Conservation (phyloP, 345 rosid genomes). For the Arabis hirsuta region DNA sequence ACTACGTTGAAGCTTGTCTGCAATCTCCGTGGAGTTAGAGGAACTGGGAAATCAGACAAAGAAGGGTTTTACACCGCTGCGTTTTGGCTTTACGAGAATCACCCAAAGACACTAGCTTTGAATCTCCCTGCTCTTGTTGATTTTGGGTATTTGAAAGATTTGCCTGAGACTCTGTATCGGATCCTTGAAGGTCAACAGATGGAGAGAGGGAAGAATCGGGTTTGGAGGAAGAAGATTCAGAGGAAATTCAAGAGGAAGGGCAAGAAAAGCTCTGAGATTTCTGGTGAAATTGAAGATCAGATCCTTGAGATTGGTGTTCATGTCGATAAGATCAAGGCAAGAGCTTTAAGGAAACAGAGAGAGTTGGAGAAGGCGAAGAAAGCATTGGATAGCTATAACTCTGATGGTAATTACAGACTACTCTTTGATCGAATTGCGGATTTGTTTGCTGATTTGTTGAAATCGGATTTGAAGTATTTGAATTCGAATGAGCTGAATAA, state of each 20-base stretch:
- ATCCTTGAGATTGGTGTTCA: slow-evolving; percentile 38
- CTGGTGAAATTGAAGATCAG: slow-evolving; percentile 39
- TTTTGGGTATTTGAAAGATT: slow-evolving; percentile 70
- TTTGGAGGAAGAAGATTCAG: slow-evolving; percentile 29
- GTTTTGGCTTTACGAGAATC: slow-evolving; percentile 57
- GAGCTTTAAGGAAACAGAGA: slow-evolving; percentile 40
- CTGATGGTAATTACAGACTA: slow-evolving; percentile 34
- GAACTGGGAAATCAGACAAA: slow-evolving; percentile 70
- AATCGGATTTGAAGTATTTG: slow-evolving; percentile 40
- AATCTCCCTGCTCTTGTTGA: slow-evolving; percentile 46
- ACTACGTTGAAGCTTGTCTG: slow-evolving; percentile 60
- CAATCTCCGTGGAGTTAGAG: slow-evolving; percentile 69
- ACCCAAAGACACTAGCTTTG: slow-evolving; percentile 66
- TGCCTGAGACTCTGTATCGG: slow-evolving; percentile 68
- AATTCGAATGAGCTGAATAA: slow-evolving; percentile 24
- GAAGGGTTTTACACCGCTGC: slow-evolving; percentile 68
- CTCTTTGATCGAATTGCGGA: slow-evolving; percentile 32
- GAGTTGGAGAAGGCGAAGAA: slow-evolving; percentile 38
- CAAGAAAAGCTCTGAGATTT: slow-evolving; percentile 6
- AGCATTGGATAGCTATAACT: slow-evolving; percentile 33
- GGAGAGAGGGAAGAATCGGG: slow-evolving; percentile 34
- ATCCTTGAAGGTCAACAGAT: slow-evolving; percentile 54
- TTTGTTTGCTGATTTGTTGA: slow-evolving; percentile 41
- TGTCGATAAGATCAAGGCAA: slow-evolving; percentile 31
- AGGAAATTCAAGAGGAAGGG: neutral